Base-by-base conservation (phyloP, 352 stramenopile species). In the Globisporangium viniferum region DNA sequence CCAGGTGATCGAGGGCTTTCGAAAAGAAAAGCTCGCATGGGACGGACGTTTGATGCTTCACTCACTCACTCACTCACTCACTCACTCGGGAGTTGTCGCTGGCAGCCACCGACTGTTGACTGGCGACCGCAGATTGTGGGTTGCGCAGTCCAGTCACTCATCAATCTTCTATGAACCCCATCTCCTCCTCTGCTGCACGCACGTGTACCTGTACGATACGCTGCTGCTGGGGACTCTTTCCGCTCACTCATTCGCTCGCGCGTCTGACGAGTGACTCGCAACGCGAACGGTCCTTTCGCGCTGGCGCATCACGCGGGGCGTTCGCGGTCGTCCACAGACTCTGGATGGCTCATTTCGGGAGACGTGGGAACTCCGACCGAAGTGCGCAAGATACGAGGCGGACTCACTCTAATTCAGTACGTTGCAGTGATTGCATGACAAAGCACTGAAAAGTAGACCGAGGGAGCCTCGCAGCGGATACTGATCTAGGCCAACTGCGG, bases 381-480 rank as follows among this genome's bases (percentile, higher is more conserved):
- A 44, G 36, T 44, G 36, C 14, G 62, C n/a, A 69, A n/a, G 18
- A 24, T 55, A 24, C n/a, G 20, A 55, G 20, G 48, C n/a, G n/a
- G 48, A n/a, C 27, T 8, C 14, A 10, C 49, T 33, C 24, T 4
- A 27, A 33, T n/a, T 33, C 49, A n/a, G 8, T n/a, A 12, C 20
- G 49, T 27, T 33, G n/a, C 10, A 10, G 22, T 56, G n/a, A 56
- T 44, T 44, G 36, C 36, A 44, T 44, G 36, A 15, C 36, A 1
- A 44, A 44, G 12, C 15, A 4, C 36, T 44, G 36, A 9, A 14
- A 44, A 44, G 36, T 44, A 44, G 36, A 44, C 12, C 2, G 36
- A 44, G 2, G 12, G 36, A 10, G 3, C 36, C 36, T 15, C 33
- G 33, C 33, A 9, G 29, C 29, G 33, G 33, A 5, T 44, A 44